Percentiles rank a stretch among this genome's conserved stretches.
phyloP scores from a whole-genome alignment of 2,329 filamentous ascomycete species.

The Daldinia eschscholtzii region DNA sequence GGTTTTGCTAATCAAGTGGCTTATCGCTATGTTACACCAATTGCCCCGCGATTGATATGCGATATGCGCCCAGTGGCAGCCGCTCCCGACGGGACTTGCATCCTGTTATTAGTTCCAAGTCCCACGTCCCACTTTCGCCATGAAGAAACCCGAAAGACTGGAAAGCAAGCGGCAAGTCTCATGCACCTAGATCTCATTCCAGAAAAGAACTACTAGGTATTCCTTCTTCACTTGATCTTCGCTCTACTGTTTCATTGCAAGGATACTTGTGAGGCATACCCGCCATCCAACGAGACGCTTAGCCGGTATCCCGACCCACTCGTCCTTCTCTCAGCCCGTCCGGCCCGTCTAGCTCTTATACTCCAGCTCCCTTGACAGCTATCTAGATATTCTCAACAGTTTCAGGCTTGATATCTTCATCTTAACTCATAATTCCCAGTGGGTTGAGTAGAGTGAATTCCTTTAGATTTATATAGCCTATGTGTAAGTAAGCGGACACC shows the following conservation, averaged over 20 bases:
- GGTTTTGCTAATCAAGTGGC: constrained; percentile 17
- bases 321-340: not conserved
- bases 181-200: constrained; percentile 10
- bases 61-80: not conserved
- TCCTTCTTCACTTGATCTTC: constrained; percentile 4
- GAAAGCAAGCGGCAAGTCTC: constrained; percentile 13
- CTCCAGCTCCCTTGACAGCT: not conserved
- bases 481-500: no score
- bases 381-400: not conserved
- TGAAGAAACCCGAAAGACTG: constrained; percentile 21
- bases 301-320: not conserved
- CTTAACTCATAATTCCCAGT: not conserved
- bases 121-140: constrained; percentile 1
- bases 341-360: not conserved
- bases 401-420: not conserved
- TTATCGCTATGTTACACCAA: constrained; percentile 26
- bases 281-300: constrained; percentile 25
- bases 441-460: not conserved
- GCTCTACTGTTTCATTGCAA: constrained; percentile 12
- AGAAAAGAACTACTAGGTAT: not conserved
- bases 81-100: not conserved
- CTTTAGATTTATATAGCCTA: no score
- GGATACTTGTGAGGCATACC: constrained; percentile 31
- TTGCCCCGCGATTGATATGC: constrained; percentile 27
- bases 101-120: not conserved